Conservation (phyloP, 257 asterid species). For the Solanum peruvianum region DNA sequence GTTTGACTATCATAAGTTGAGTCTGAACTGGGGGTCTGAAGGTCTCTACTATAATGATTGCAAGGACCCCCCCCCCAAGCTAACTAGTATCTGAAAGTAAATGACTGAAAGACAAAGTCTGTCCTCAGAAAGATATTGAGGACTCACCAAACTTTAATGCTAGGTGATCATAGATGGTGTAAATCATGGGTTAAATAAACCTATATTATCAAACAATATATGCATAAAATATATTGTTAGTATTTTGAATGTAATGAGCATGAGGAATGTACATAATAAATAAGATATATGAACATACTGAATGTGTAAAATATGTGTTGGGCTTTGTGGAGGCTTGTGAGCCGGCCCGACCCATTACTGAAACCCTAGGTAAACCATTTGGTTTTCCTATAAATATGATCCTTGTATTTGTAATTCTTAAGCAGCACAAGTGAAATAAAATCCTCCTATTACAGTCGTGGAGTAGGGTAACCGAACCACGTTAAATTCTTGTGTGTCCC, state of each 20-base stretch:
- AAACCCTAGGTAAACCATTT: no score
- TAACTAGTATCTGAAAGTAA: not conserved
- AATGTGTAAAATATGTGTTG: no score
- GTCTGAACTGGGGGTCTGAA: not conserved
- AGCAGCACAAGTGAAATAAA: no score
- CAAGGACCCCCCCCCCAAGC: not conserved
- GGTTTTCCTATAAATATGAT: no score
- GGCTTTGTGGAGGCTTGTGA: no score
- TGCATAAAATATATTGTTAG: no score
- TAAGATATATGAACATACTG: not conserved
- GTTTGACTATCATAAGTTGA: not conserved
- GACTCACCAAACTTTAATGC: not conserved
- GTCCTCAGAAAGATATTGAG: not conserved
- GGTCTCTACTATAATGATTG: not conserved
- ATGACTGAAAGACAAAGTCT: no score
- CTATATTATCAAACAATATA: not conserved
- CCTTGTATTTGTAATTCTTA: no score
- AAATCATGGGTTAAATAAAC: not conserved
- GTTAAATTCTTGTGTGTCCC: no score
- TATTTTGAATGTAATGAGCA: not conserved
- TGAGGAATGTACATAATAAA: not conserved
- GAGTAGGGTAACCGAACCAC: no score
- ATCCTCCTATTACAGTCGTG: no score
- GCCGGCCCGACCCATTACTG: no score
- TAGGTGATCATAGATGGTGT: not conserved